Conservation (phyloP, 129 eudicot species). For the Flaveria robusta region DNA sequence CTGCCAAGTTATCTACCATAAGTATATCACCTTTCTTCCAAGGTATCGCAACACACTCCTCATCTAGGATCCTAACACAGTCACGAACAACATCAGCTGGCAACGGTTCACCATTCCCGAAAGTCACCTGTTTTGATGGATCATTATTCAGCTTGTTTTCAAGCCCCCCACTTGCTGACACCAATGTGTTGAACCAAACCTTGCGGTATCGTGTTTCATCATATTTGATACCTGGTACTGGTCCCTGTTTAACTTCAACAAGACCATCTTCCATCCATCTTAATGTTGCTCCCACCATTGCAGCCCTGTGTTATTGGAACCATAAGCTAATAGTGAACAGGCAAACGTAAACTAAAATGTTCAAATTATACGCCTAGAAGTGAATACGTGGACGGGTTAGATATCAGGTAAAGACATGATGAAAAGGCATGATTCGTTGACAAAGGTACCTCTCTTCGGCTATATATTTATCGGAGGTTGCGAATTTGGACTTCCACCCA, state of each 20-base stretch:
- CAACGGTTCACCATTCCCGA: slow-evolving; percentile 19
- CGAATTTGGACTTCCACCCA: slow-evolving; percentile 24
- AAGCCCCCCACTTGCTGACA: slow-evolving; percentile 43
- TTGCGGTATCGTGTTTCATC: slow-evolving; percentile 19
- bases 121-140: slow-evolving; percentile 14
- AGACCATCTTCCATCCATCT: slow-evolving; percentile 22
- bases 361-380: background rate
- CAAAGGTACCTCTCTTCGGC: slow-evolving; percentile 15
- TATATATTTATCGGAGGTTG: background rate
- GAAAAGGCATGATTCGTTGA: background rate
- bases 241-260: slow-evolving; percentile 18
- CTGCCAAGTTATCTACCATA: slow-evolving; percentile 28
- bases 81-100: slow-evolving; percentile 15
- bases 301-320: slow-evolving; percentile 20
- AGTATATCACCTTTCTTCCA: slow-evolving; percentile 33
- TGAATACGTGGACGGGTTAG: background rate
- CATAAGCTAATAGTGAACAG: too few species aligned
- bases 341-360: background rate
- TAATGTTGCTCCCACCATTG: slow-evolving; percentile 25
- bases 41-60: slow-evolving; percentile 29
- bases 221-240: slow-evolving; percentile 15
- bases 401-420: too few species aligned
- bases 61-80: slow-evolving; percentile 26
- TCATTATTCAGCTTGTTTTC: slow-evolving; percentile 25
- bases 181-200: slow-evolving; percentile 38